phyloP scores from a whole-genome alignment of 2,329 filamentous ascomycete genomes.

The Pseudofabraea citricarpa region DNA sequence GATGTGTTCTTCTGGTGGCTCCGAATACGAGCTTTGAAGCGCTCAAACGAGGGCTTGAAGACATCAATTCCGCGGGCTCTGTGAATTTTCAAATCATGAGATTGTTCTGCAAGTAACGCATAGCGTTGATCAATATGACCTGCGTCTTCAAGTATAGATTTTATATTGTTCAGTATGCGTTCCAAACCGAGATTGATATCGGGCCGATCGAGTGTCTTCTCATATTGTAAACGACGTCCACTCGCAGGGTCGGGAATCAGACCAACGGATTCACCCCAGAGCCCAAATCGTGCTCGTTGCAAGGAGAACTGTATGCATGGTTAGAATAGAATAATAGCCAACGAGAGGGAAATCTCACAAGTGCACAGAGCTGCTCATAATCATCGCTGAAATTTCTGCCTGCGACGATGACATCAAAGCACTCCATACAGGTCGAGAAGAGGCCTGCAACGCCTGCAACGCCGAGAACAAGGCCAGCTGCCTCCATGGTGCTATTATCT shows the following conservation, averaged over 20 bases:
- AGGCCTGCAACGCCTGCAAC: slow-evolving; percentile 18
- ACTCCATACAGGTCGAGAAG: slow-evolving; percentile 22
- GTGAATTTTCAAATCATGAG: neutral
- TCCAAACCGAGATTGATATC: slow-evolving; percentile 5
- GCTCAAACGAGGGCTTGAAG: slow-evolving; percentile 16
- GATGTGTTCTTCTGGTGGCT: slow-evolving; percentile 17
- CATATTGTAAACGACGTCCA: slow-evolving; percentile 4
- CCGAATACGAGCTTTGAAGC: slow-evolving; percentile 13
- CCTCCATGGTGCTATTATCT: slow-evolving; percentile 1
- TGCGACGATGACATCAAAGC: slow-evolving; percentile 21
- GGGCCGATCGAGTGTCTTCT: slow-evolving; percentile 7
- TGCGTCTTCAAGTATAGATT: slow-evolving; percentile 5
- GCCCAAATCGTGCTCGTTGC: slow-evolving; percentile 6
- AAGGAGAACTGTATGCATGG: slow-evolving; percentile 5
- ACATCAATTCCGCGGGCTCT: slow-evolving; percentile 8
- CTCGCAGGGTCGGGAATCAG: slow-evolving; percentile 4
- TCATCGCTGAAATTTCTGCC: slow-evolving; percentile 19
- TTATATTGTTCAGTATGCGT: slow-evolving; percentile 8
- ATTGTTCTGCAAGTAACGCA: neutral
- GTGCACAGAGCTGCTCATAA: slow-evolving; percentile 16
- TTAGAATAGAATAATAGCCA: neutral
- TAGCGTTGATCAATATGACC: slow-evolving; percentile 5
- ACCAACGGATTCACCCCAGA: slow-evolving; percentile 13
- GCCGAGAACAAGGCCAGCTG: slow-evolving; percentile 13
- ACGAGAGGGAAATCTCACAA: neutral